Evolutionary conservation across 2,329 filamentous ascomycete genomes (phyloP), one percentile per base, ranked within the genome.

Genomic region (Paracamarosporium sp.): DNA sequence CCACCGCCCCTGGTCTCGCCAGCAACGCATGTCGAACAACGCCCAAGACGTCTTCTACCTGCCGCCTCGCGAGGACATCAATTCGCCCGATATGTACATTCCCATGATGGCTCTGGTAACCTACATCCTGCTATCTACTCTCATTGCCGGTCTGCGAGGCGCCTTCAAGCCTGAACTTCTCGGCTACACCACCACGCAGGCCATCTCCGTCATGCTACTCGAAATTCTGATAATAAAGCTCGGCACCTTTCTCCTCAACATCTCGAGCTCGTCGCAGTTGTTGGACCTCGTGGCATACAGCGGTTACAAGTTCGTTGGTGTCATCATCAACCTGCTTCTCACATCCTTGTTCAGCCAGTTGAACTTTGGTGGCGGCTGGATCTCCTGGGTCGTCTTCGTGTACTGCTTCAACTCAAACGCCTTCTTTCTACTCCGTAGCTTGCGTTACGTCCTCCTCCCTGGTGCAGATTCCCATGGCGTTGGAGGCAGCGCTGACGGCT

Each of bases 31-130:
- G 72, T 83, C 72, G 85, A 89, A 50, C 86, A 82, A 75, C 76
- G 80, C 68, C 75, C 81, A 76, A 74, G 80, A 70, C 76, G 87
- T 87, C 44, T 89, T 88, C 82, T 99, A 95, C 78, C 85, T 97
- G 7, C 92, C 95, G 5, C 95, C 95, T 2, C 86, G 95, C 63
- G 94, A 99, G 77, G 95, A 99, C 74, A 84, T 98, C 78, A 99
- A 99, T 80, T 96, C 92, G 64, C 95, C 96, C 15, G 95, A 99
- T 79, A 98, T 99, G 93, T 99, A 99, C 81, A 99, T 99, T 69
- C 93, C 93, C 15, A 76, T 96, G 71, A 99, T 99, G 95, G 94
- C 95, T 1, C 83, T 99, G 52, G 93, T 98, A 45, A 99, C 95
- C 24, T 99, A 99, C 78, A 96, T 99, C 64, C 89, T 99, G 31